A percentile compares a stretch with the other conserved stretches of the same genome.
Conservation (phyloP, 352 stramenopile genomes). For the Thalassiosira mediterranea region DNA sequence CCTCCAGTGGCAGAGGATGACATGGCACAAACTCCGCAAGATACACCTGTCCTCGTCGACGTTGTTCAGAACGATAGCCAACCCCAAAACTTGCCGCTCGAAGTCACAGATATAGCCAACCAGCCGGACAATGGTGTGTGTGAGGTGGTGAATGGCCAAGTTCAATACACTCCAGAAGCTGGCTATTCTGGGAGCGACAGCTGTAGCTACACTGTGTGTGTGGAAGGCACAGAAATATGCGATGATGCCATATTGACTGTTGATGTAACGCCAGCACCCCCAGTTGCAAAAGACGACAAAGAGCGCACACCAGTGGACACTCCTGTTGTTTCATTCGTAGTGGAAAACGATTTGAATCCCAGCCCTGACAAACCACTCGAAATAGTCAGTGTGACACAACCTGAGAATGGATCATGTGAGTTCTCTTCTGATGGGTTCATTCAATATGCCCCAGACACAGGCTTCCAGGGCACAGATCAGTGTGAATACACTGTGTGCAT, state of each 20-base stretch:
- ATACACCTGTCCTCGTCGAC: slow-evolving; percentile 17
- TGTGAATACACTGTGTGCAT: slow-evolving; percentile 12
- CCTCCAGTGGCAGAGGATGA: slow-evolving; percentile 5
- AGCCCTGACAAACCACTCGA: slow-evolving; percentile 4
- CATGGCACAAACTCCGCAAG: slow-evolving; percentile 3
- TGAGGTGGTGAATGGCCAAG: slow-evolving; percentile 27
- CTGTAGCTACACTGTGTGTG: slow-evolving; percentile 11
- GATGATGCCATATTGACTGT: slow-evolving; percentile 3
- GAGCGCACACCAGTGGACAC: slow-evolving; percentile 14
- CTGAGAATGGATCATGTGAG: slow-evolving; percentile 27
- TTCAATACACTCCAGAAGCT: slow-evolving; percentile 38
- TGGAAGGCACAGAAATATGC: slow-evolving; percentile 10
- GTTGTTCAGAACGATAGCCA: slow-evolving; percentile 22
- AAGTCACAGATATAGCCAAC: slow-evolving; percentile 10
- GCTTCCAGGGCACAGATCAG: slow-evolving; percentile 13
- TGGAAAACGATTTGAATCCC: slow-evolving; percentile 12
- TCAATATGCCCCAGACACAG: slow-evolving; percentile 27
- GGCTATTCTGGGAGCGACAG: slow-evolving; percentile 16
- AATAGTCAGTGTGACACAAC: background rate
- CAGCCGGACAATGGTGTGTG: slow-evolving; percentile 21
- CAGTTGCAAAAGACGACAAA: slow-evolving; percentile 12
- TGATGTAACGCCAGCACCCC: background rate
- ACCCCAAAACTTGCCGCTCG: background rate
- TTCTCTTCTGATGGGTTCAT: slow-evolving; percentile 21
- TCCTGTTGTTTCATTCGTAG: slow-evolving; percentile 7